Conservation (phyloP, 805 yeast genomes). For the Lipomyces sp. region DNA sequence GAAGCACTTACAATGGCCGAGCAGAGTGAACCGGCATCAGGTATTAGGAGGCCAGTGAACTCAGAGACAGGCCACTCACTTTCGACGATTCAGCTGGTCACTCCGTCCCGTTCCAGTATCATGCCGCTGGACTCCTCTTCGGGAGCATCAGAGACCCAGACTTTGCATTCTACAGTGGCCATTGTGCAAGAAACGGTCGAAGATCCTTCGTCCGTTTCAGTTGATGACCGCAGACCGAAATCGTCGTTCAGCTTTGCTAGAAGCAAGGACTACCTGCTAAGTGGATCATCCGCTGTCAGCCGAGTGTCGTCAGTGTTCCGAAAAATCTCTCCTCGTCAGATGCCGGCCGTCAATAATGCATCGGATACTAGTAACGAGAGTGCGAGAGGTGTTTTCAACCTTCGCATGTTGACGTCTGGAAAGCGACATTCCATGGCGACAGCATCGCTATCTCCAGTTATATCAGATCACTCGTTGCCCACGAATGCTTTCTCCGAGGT, state of each 20-base stretch:
- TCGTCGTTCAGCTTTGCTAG: conserved; percentile 21
- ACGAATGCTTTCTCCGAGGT: conserved; percentile 15
- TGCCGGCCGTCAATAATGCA: background rate
- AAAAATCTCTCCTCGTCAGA: conserved; percentile 21
- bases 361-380: conserved; percentile 5
- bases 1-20: background rate
- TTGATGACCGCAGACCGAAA: background rate
- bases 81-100: background rate
- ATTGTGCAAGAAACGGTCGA: background rate
- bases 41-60: background rate
- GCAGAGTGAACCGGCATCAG: background rate
- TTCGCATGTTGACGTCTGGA: conserved; percentile 7
- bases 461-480: conserved; percentile 17
- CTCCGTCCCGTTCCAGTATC: background rate
- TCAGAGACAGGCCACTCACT: background rate
- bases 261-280: conserved; percentile 13
- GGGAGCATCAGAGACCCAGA: conserved; percentile 3
- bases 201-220: background rate
- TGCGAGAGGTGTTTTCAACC: conserved; percentile 9
- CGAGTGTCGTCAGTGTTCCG: conserved; percentile 20
- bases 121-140: background rate
- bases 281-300: conserved; percentile 6
- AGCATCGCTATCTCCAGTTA: conserved; percentile 21
- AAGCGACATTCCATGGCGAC: conserved; percentile 20
- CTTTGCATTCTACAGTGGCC: background rate